A percentile compares a stretch with the other conserved stretches of the same genome.
These are phyloP conservation scores for Astrothelium macrocarpum DNA, from an alignment of 495 filamentous ascomycete genomes.

Conservation along the genomic window DNA sequence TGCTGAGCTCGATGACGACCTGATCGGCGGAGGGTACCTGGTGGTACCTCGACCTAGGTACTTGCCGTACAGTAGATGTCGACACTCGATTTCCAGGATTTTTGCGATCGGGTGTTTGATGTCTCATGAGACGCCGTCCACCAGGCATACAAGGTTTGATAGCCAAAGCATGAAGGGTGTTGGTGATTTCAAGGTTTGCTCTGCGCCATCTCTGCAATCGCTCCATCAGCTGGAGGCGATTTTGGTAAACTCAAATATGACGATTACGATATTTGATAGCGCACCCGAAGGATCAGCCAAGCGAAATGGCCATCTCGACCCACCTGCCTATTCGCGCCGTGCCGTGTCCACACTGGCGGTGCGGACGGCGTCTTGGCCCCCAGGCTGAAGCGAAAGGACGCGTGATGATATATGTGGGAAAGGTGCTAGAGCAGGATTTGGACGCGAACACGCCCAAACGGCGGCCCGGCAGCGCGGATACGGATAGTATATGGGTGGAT, in stretches of 20 bases:
- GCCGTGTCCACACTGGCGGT: not conserved
- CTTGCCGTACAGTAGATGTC: no score
- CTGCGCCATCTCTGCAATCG: not conserved
- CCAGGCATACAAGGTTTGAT: not conserved
- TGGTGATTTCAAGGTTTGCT: not conserved
- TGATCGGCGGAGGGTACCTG: not conserved
- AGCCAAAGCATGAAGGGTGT: not conserved
- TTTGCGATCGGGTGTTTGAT: no score
- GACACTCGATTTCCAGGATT: no score
- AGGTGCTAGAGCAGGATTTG: not conserved
- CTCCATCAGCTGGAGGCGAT: not conserved
- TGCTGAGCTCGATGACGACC: not conserved
- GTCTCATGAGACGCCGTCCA: not conserved
- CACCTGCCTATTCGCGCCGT: constrained; percentile 6
- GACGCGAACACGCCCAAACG: not conserved
- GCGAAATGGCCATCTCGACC: not conserved
- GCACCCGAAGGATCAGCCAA: not conserved
- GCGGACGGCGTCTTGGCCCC: not conserved
- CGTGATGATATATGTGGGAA: constrained; percentile 1
- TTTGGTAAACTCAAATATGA: not conserved
- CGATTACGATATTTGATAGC: not conserved
- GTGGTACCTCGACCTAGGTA: no score
- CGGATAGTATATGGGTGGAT: not conserved
- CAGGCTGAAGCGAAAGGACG: constrained; percentile 1
- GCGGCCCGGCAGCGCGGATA: not conserved